phyloP scores from a whole-genome alignment of 176 grass and related monocot genomes.

The Oryza glumipatula region DNA sequence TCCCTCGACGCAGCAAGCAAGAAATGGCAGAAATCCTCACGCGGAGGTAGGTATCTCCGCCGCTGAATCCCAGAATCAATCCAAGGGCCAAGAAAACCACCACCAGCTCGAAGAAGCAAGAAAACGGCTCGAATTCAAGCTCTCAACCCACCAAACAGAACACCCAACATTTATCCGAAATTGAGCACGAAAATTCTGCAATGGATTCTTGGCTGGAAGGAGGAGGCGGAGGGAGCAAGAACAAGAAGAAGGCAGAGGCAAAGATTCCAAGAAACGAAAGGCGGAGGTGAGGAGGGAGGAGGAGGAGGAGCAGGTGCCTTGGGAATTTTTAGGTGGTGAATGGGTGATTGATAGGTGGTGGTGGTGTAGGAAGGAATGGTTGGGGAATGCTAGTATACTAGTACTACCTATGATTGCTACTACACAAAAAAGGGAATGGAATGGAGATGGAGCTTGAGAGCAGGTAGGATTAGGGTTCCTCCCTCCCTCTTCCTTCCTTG shows the following conservation, averaged over 20 bases:
- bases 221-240: not conserved
- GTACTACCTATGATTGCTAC: not conserved
- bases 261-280: conserved; percentile 12
- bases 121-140: not conserved
- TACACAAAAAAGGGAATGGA: conserved; percentile 12
- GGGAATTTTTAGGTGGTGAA: conserved; percentile 36
- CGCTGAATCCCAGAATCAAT: not conserved
- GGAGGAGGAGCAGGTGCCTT: conserved; percentile 8
- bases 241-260: not conserved
- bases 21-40: not conserved
- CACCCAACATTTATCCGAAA: not conserved
- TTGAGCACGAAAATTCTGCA: conserved; percentile 12
- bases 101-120: conserved; percentile 10
- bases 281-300: not conserved
- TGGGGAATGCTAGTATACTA: conserved; percentile 1
- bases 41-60: not conserved
- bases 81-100: not conserved
- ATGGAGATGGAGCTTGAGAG: conserved; percentile 27
- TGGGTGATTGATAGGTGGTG: not conserved
- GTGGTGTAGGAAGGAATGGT: conserved; percentile 20
- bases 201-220: conserved; percentile 10
- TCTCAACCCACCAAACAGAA: conserved; percentile 6
- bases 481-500: too few species aligned
- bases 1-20: conserved; percentile 15
- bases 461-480: conserved; percentile 33